Base-by-base conservation (phyloP, 1,284 basidiomycete genomes). In the Microbotryum saponariae region DNA sequence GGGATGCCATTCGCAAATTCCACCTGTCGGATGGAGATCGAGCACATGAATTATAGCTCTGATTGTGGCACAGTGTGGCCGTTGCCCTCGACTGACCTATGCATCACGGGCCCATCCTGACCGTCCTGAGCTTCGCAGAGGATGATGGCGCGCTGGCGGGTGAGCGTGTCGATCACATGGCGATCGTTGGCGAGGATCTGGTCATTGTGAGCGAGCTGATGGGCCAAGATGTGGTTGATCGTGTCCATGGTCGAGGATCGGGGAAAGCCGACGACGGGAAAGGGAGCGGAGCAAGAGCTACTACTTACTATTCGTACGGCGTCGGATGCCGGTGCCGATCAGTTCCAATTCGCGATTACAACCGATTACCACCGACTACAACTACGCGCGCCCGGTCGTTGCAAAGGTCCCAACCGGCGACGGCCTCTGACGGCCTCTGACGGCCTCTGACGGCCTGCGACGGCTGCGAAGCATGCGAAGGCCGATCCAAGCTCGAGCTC, bases 1-100 rank as follows among this genome's bases (percentile, higher is more conserved):
- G 57, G 6, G 57, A 58, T n/a, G 56, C 44, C 12, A 68, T 52
- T 21, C 66, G 59, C 16, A 68, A 44, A 44, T 65, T 62, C 66
- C 66, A 68, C 4, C 66, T 67, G 58, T 20, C 9, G 16, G 5
- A 21, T 16, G 0, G 5, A 37, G 7, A 16, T 47, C 4, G 21
- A 16, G 14, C 29, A 6, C 5, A 54, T 2, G 14, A 20, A 16
- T 20, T 23, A 47, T 31, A 45, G 49, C 16, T 23, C 6, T 23
- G 42, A 20, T 27, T 44, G 18, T n/a, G 8, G 47, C 2, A 47
- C 27, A 2, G 3, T 16, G 37, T 18, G 7, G 2, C 23, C 31
- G n/a, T 4, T 31, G 8, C 2, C 9, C 31, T 31, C 9, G 20
- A 53, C 60, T 12, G 10, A 65, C 66, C 66, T 47, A 54, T 68